These are phyloP conservation scores for Erysimum cheiranthoides DNA, from an alignment of 345 rosid species.

Conservation along the genomic window DNA sequence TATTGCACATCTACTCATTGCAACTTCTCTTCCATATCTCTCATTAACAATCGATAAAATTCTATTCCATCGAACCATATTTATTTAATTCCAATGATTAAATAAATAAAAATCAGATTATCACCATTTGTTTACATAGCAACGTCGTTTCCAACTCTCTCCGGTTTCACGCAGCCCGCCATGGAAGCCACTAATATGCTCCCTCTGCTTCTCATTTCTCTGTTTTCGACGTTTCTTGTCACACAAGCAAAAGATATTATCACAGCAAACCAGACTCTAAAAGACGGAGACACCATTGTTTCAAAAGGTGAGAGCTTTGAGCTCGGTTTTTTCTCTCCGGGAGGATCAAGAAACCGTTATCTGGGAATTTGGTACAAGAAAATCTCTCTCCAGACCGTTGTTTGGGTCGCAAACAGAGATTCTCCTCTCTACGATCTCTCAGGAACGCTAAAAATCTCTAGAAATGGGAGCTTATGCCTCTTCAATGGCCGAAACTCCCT, in stretches of 20 bases:
- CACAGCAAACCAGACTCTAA: conserved; percentile 36
- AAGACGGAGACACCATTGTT: conserved; percentile 45
- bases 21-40: conserved; percentile 36
- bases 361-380: conserved; percentile 47
- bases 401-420: conserved; percentile 79
- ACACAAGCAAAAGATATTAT: conserved; percentile 29
- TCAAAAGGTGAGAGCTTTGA: conserved; percentile 42
- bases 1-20: conserved; percentile 31
- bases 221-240: conserved; percentile 21
- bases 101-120: neutral
- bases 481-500: conserved; percentile 41
- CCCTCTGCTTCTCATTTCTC: conserved; percentile 34
- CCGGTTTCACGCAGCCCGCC: conserved; percentile 14
- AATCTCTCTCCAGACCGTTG: conserved; percentile 45
- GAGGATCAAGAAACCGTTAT: conserved; percentile 44
- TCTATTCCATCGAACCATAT: neutral
- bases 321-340: conserved; percentile 45
- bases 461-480: conserved; percentile 46
- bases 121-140: neutral
- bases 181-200: conserved; percentile 37
- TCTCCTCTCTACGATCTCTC: conserved; percentile 67
- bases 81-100: neutral
- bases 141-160: conserved; percentile 16
- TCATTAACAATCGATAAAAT: conserved; percentile 15
- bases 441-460: conserved; percentile 51